These are phyloP conservation scores for Aegilops longissima DNA, from an alignment of 176 grass and related monocot species.

Conservation along the genomic window DNA sequence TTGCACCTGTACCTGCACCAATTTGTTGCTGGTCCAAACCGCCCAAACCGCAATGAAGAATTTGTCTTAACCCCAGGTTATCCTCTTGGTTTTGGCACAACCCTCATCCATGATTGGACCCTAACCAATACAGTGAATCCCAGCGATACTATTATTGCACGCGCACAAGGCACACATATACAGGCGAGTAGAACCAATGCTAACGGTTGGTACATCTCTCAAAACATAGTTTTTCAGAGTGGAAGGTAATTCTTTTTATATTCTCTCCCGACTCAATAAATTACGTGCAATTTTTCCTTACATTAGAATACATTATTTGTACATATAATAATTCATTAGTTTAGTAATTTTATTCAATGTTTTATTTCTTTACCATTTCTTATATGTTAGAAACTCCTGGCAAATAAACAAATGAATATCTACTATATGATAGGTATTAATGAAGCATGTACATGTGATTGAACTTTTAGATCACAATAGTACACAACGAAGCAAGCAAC, in stretches of 20 bases:
- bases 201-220: not conserved
- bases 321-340: no score
- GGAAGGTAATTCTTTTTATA: not conserved
- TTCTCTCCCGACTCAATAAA: not conserved
- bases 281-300: not conserved
- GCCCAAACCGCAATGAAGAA: slow-evolving; percentile 6
- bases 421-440: no score
- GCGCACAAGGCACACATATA: slow-evolving; percentile 5
- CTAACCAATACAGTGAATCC: not conserved
- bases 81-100: not conserved
- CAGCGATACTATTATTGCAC: not conserved
- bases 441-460: no score
- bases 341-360: no score
- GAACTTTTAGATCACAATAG: no score
- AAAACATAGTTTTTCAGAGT: not conserved
- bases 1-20: slow-evolving; percentile 8
- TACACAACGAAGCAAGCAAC: no score
- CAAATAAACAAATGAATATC: no score
- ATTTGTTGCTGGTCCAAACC: not conserved
- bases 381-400: no score
- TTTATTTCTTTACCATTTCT: no score
- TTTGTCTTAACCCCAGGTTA: not conserved
- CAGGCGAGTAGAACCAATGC: not conserved
- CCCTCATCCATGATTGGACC: not conserved
- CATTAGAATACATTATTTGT: no score